Evolutionary conservation across 225 moss, liverwort and hornwort species (phyloP).

Genomic region (Rhytidiadelphus loreus): DNA sequence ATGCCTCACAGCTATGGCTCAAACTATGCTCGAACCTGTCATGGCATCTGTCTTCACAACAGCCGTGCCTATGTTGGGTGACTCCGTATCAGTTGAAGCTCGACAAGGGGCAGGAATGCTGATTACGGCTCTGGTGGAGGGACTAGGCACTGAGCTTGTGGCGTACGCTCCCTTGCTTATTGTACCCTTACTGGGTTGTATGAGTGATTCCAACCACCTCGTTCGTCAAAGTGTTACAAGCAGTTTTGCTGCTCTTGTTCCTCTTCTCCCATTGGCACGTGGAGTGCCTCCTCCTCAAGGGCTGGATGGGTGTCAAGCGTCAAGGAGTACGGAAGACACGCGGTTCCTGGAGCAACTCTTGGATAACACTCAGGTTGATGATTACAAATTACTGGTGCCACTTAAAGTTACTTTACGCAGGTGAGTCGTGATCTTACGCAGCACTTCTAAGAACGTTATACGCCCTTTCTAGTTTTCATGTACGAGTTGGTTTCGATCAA

Average conservation of each 20-base stretch:
- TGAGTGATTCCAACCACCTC: constrained; percentile 73
- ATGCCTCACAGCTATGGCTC: constrained; percentile 83
- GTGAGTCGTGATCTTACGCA: constrained; percentile 12
- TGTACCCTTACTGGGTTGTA: constrained; percentile 84
- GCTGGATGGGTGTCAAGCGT: constrained; percentile 60
- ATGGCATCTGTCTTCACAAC: constrained; percentile 70
- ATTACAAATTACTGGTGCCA: constrained; percentile 71
- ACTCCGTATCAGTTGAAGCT: constrained; percentile 59
- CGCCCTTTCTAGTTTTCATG: neutral
- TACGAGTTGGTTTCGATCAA: neutral
- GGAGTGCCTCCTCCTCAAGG: constrained; percentile 77
- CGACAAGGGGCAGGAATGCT: constrained; percentile 93
- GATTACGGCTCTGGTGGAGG: constrained; percentile 73
- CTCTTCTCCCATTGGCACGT: constrained; percentile 75
- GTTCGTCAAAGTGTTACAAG: constrained; percentile 86
- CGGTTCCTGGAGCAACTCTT: constrained; percentile 90
- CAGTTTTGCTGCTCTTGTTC: constrained; percentile 92
- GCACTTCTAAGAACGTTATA: neutral
- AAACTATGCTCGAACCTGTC: constrained; percentile 62
- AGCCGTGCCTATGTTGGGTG: constrained; percentile 86
- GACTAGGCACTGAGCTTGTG: constrained; percentile 73
- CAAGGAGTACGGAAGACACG: constrained; percentile 65
- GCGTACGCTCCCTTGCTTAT: constrained; percentile 80
- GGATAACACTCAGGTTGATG: constrained; percentile 88
- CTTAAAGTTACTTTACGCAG: constrained; percentile 70